These are phyloP conservation scores for Pulveroboletus sp. DNA, from an alignment of 768 basidiomycete species.

Conservation along the genomic window DNA sequence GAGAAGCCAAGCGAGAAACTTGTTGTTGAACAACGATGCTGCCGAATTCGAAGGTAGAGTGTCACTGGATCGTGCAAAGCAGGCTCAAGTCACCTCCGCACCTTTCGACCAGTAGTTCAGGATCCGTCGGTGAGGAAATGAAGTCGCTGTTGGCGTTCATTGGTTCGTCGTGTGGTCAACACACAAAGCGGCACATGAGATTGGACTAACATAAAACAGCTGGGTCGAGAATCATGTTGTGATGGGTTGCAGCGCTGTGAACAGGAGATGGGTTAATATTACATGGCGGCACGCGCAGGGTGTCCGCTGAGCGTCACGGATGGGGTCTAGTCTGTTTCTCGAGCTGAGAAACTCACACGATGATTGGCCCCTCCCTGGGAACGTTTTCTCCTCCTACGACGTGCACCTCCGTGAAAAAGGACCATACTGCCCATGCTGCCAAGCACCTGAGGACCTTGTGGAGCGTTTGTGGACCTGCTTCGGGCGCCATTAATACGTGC, in stretches of 20 bases:
- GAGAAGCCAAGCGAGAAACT: conserved; percentile 66
- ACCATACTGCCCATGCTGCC: conserved; percentile 68
- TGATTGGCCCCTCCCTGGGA: conserved; percentile 82
- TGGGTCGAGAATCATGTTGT: conserved; percentile 95
- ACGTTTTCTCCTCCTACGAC: conserved; percentile 88
- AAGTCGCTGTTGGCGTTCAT: conserved; percentile 50
- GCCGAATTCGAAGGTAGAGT: conserved; percentile 14
- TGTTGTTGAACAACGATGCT: conserved; percentile 81
- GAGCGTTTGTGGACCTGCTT: conserved; percentile 39
- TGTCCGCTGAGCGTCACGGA: conserved; percentile 2
- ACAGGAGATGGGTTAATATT: conserved; percentile 13
- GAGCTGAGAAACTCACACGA: conserved; percentile 60
- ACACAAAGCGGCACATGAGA: conserved; percentile 5
- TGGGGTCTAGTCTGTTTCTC: neutral
- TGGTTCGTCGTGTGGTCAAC: conserved; percentile 14
- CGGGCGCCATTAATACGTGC: conserved; percentile 13
- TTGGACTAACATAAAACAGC: conserved; percentile 64
- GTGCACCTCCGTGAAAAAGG: conserved; percentile 86
- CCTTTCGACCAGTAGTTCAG: conserved; percentile 96
- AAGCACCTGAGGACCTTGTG: conserved; percentile 71
- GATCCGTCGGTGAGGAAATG: conserved; percentile 76
- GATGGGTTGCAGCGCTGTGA: conserved; percentile 75
- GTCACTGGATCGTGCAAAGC: conserved; percentile 8
- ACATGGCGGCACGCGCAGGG: neutral
- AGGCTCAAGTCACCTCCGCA: conserved; percentile 24